Conservation (phyloP, 352 stramenopile genomes). For the Achlya hypogyna region DNA sequence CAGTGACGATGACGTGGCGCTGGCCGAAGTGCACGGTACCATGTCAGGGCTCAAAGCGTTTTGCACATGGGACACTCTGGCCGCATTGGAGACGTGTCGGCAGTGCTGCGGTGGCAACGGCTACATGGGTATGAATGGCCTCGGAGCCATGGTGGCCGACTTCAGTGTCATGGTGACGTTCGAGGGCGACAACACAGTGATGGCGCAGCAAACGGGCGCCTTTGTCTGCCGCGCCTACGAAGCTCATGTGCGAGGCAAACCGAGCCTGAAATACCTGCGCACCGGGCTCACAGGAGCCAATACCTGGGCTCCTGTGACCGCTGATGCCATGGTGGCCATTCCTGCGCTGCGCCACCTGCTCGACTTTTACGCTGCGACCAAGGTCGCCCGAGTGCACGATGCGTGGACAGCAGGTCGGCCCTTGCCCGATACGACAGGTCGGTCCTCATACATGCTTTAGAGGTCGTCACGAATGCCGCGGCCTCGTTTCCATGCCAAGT, state of each 20-base stretch:
- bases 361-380: constrained; percentile 42
- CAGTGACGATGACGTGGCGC: constrained; percentile 25
- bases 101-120: constrained; percentile 94
- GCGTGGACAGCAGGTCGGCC: neutral
- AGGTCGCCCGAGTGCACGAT: constrained; percentile 22
- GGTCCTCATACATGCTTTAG: neutral
- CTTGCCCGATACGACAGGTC: neutral
- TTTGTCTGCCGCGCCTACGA: constrained; percentile 62
- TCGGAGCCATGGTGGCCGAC: constrained; percentile 85
- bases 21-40: constrained; percentile 91
- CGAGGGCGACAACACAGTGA: constrained; percentile 95
- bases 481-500: constrained; percentile 64
- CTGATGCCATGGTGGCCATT: constrained; percentile 29
- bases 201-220: constrained; percentile 87
- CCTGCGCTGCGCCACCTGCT: constrained; percentile 33
- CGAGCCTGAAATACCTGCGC: constrained; percentile 38
- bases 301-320: constrained; percentile 26
- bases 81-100: constrained; percentile 90
- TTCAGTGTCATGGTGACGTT: constrained; percentile 96
- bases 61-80: constrained; percentile 78
- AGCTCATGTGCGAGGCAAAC: constrained; percentile 35
- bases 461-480: constrained; percentile 18
- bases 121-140: constrained; percentile 85
- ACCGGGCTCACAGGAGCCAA: constrained; percentile 22
- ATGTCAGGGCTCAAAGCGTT: constrained; percentile 93